Percentiles rank a stretch among this genome's conserved stretches.
phyloP scores from a whole-genome alignment of 1,284 basidiomycete genomes.

The Malassezia sympodialis region DNA sequence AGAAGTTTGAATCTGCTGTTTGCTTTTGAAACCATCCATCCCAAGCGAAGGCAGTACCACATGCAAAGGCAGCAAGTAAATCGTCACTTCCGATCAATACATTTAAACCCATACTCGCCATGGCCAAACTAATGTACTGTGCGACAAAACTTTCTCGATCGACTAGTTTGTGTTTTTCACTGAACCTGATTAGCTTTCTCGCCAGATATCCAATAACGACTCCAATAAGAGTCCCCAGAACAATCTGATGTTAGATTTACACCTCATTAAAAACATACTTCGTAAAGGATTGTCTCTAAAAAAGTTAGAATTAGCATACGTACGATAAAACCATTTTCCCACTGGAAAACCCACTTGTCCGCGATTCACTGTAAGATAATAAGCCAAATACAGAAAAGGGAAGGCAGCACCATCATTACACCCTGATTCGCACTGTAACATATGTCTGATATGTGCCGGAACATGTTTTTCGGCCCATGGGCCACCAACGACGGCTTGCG shows the following conservation, averaged over 20 bases:
- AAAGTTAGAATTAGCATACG: constrained; percentile 53
- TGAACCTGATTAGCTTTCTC: constrained; percentile 89
- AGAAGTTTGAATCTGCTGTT: constrained; percentile 74
- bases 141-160: constrained; percentile 90
- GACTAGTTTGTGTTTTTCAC: constrained; percentile 75
- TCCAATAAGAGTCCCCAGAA: constrained; percentile 71
- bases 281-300: neutral
- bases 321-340: constrained; percentile 42
- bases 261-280: neutral
- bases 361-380: constrained; percentile 71
- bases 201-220: constrained; percentile 68
- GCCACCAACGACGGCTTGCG: constrained; percentile 69
- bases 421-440: constrained; percentile 84
- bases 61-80: constrained; percentile 66
- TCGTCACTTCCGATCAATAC: constrained; percentile 46
- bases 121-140: constrained; percentile 70
- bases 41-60: constrained; percentile 95
- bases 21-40: constrained; percentile 84
- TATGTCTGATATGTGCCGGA: constrained; percentile 82
- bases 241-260: constrained; percentile 54
- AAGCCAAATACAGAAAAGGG: constrained; percentile 84
- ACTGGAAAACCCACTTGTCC: constrained; percentile 58
- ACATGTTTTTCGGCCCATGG: constrained; percentile 98
- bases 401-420: constrained; percentile 68
- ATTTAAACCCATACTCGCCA: constrained; percentile 62